These are phyloP conservation scores for Rubus parviflorus DNA, from an alignment of 306 rosid genomes.

Conservation along the genomic window DNA sequence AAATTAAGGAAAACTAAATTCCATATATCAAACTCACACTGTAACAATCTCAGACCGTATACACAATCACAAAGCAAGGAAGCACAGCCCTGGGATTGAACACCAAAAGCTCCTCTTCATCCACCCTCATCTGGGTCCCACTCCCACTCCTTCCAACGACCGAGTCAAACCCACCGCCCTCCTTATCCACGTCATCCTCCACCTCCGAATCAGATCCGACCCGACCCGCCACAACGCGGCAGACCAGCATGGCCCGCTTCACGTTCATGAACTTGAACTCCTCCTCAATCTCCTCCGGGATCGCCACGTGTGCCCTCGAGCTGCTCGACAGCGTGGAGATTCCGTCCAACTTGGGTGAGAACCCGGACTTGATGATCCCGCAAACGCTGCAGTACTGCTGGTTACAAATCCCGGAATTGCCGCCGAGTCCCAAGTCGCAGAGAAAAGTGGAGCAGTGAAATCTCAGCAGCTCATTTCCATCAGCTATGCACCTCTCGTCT, in stretches of 20 bases:
- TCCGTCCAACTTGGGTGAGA: slow-evolving; percentile 85
- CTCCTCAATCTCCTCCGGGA: slow-evolving; percentile 77
- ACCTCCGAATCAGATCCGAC: slow-evolving; percentile 57
- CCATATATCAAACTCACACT: background rate
- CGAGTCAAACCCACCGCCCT: slow-evolving; percentile 71
- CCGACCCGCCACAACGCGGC: slow-evolving; percentile 93
- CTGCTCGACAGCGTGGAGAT: slow-evolving; percentile 83
- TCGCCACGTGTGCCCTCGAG: slow-evolving; percentile 83
- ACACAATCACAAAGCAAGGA: slow-evolving; percentile 96
- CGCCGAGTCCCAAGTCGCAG: slow-evolving; percentile 71
- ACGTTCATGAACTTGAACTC: slow-evolving; percentile 86
- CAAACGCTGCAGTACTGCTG: slow-evolving; percentile 81
- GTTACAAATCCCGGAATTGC: slow-evolving; percentile 65
- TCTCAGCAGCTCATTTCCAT: slow-evolving; percentile 89
- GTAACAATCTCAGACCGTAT: slow-evolving; percentile 47
- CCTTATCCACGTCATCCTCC: slow-evolving; percentile 49
- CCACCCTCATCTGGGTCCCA: slow-evolving; percentile 58
- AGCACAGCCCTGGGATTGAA: slow-evolving; percentile 96
- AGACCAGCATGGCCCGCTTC: slow-evolving; percentile 86
- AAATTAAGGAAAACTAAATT: background rate
- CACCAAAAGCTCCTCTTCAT: slow-evolving; percentile 87
- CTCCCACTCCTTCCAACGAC: slow-evolving; percentile 57
- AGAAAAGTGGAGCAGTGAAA: slow-evolving; percentile 87
- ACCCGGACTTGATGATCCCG: slow-evolving; percentile 81
- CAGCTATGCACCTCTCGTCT: slow-evolving; percentile 87